Conservation (phyloP, 345 rosid genomes). For the Geranium brycei region DNA sequence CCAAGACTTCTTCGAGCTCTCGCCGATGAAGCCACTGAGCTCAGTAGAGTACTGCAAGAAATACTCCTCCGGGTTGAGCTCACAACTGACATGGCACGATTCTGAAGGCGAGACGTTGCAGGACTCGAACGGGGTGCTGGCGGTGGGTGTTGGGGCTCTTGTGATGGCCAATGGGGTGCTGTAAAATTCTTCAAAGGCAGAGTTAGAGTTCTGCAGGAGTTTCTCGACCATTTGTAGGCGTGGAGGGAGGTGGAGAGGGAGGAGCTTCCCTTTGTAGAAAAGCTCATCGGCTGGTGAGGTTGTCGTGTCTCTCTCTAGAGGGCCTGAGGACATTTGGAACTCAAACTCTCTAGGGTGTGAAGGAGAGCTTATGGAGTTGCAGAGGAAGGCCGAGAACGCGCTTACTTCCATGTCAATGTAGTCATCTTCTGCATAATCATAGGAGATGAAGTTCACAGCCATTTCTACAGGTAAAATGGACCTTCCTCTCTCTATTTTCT, state of each 20-base stretch:
- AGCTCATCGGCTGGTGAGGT: conserved; percentile 89
- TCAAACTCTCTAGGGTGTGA: conserved; percentile 60
- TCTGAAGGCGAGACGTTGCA: conserved; percentile 68
- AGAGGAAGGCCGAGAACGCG: conserved; percentile 35
- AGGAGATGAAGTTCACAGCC: conserved; percentile 30
- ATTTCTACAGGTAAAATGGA: conserved; percentile 15
- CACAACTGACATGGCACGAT: conserved; percentile 62
- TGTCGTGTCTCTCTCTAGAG: conserved; percentile 28
- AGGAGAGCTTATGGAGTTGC: conserved; percentile 28
- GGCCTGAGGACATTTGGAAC: conserved; percentile 62
- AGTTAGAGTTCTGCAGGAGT: conserved; percentile 34
- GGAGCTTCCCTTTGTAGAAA: conserved; percentile 89
- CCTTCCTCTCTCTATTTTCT: neutral
- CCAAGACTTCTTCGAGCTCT: conserved; percentile 53
- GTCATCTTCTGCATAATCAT: conserved; percentile 55
- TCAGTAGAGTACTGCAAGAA: conserved; percentile 25
- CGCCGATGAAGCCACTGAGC: conserved; percentile 14
- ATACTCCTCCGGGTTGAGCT: conserved; percentile 53
- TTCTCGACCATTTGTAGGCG: conserved; percentile 60
- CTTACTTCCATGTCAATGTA: conserved; percentile 66
- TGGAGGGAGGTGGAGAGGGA: conserved; percentile 76
- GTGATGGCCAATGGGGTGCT: conserved; percentile 51
- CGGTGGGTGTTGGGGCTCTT: conserved; percentile 38
- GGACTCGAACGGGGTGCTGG: conserved; percentile 72
- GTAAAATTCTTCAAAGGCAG: conserved; percentile 35